A percentile compares a stretch with the other conserved stretches of the same genome.
Conservation (phyloP, 768 basidiomycete genomes). For the Cystofilobasidium ferigula region DNA sequence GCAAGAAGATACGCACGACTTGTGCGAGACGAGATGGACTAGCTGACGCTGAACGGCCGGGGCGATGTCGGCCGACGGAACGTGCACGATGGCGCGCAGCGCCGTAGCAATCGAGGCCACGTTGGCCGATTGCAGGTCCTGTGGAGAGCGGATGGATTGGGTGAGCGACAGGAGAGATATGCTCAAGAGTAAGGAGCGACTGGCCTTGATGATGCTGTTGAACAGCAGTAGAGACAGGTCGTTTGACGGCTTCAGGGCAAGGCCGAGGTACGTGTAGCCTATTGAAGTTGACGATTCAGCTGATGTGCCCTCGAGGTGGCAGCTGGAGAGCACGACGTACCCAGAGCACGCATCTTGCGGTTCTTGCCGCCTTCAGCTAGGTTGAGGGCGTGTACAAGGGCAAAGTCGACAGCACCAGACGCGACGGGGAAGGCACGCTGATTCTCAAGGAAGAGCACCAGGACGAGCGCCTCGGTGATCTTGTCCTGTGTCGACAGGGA, state of each 20-base stretch:
- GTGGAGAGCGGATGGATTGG: neutral
- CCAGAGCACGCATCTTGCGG: conserved; percentile 49
- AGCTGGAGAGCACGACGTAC: conserved; percentile 45
- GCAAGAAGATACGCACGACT: conserved; percentile 49
- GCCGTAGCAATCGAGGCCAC: conserved; percentile 57
- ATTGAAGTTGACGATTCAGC: neutral
- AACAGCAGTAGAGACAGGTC: conserved; percentile 72
- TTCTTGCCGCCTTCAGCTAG: conserved; percentile 59
- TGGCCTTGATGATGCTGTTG: conserved; percentile 71
- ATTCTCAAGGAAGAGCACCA: conserved; percentile 60
- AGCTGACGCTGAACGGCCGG: conserved; percentile 64
- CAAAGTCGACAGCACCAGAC: conserved; percentile 45
- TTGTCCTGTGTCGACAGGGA: conserved; percentile 56
- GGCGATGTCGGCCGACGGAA: conserved; percentile 55
- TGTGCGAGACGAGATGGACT: conserved; percentile 56
- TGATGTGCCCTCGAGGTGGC: neutral
- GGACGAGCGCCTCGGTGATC: conserved; percentile 55
- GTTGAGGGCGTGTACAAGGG: conserved; percentile 63
- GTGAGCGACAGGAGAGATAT: neutral
- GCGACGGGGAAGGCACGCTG: neutral
- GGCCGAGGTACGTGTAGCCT: conserved; percentile 71
- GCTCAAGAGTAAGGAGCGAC: neutral
- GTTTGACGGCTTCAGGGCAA: conserved; percentile 57
- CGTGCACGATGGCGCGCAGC: conserved; percentile 55
- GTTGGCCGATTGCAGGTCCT: conserved; percentile 61